Percentiles rank a stretch among this genome's conserved stretches.
These are phyloP conservation scores for Melastoma candidum DNA, from an alignment of 441 rosid genomes.

Conservation along the genomic window DNA sequence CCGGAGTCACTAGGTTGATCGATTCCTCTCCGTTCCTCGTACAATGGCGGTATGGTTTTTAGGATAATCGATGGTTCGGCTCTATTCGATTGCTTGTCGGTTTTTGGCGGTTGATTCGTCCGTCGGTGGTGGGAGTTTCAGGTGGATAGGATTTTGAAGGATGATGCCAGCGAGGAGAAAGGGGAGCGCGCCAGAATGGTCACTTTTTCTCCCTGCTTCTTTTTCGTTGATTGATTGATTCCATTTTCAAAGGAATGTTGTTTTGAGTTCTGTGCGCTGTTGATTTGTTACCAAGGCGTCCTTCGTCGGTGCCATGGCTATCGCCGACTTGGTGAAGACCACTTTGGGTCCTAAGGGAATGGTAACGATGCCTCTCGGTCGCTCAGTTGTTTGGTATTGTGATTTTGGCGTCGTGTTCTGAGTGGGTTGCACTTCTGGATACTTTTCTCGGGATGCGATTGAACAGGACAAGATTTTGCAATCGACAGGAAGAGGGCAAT, in stretches of 20 bases:
- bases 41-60: no score
- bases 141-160: constrained; percentile 72
- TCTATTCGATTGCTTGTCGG: no score
- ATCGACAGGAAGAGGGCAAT: constrained; percentile 80
- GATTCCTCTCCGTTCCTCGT: no score
- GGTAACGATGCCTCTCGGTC: constrained; percentile 31
- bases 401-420: neutral
- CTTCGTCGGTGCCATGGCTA: constrained; percentile 90
- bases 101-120: no score
- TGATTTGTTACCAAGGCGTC: constrained; percentile 44
- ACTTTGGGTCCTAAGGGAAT: constrained; percentile 97
- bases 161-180: constrained; percentile 94
- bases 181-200: constrained; percentile 99
- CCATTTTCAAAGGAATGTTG: neutral
- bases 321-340: constrained; percentile 87
- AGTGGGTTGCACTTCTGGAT: constrained; percentile 4
- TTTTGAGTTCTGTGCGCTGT: neutral
- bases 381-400: neutral
- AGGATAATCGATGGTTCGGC: no score
- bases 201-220: constrained; percentile 13
- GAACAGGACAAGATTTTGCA: constrained; percentile 84
- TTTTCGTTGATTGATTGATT: neutral
- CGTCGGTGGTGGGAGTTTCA: constrained; percentile 16
- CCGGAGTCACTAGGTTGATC: no score
- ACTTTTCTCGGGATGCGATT: constrained; percentile 4